Percentiles rank a stretch among this genome's conserved stretches.
These are phyloP conservation scores for Pichia californica DNA, from an alignment of 805 yeast genomes.

Conservation along the genomic window DNA sequence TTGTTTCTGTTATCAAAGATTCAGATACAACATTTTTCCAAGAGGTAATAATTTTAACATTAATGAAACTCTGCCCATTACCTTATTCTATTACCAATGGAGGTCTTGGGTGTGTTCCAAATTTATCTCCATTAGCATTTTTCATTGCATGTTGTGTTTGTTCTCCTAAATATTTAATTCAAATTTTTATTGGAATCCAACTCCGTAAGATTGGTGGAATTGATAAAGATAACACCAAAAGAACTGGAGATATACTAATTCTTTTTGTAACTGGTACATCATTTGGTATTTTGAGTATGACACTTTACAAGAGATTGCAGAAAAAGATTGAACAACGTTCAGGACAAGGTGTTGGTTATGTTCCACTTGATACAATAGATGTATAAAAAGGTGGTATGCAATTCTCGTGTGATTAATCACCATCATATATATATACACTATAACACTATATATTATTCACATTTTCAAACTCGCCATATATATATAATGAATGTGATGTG, in stretches of 20 bases:
- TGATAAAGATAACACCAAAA: conserved; percentile 38
- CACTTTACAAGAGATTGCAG: conserved; percentile 56
- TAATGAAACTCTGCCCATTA: conserved; percentile 82
- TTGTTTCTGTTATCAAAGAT: conserved; percentile 68
- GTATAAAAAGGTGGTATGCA: too few species aligned
- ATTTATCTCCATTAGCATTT: conserved; percentile 56
- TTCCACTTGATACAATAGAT: background rate
- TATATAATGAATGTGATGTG: too few species aligned
- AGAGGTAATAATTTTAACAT: conserved; percentile 56
- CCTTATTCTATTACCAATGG: conserved; percentile 93
- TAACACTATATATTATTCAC: too few species aligned
- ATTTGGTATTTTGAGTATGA: conserved; percentile 53
- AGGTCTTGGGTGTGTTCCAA: conserved; percentile 83
- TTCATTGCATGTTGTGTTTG: conserved; percentile 65
- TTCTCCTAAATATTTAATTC: conserved; percentile 76
- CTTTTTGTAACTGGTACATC: conserved; percentile 51
- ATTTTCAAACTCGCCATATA: too few species aligned
- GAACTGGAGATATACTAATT: conserved; percentile 56
- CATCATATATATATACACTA: too few species aligned
- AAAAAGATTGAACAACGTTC: conserved; percentile 19
- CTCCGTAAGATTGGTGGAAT: conserved; percentile 62
- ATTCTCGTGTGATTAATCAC: too few species aligned
- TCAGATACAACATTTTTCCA: conserved; percentile 35
- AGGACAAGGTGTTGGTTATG: background rate
- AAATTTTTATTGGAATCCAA: conserved; percentile 71